phyloP scores from a whole-genome alignment of 1,139 yeast genomes.

The Citeromyces siamensis region DNA sequence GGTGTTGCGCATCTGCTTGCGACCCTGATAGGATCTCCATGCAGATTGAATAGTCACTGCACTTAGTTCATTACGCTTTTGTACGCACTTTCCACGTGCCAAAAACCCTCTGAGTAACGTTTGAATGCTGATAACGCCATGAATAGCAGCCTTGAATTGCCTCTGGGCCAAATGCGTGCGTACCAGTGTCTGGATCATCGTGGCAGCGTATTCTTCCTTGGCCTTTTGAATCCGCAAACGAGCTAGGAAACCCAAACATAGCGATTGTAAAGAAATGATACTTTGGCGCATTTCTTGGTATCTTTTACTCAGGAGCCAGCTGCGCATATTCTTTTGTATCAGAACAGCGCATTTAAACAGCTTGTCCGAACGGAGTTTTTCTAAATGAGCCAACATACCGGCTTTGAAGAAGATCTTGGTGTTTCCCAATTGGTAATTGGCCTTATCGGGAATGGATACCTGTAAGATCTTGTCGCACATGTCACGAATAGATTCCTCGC shows the following conservation, averaged over 20 bases:
- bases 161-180: slow-evolving; percentile 54
- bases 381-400: slow-evolving; percentile 89
- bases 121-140: slow-evolving; percentile 51
- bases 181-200: slow-evolving; percentile 55
- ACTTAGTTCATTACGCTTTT: slow-evolving; percentile 38
- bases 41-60: slow-evolving; percentile 62
- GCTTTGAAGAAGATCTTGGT: slow-evolving; percentile 94
- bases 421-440: slow-evolving; percentile 75
- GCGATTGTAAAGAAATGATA: slow-evolving; percentile 44
- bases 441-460: slow-evolving; percentile 46
- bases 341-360: slow-evolving; percentile 66
- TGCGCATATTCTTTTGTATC: slow-evolving; percentile 79
- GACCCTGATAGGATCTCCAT: slow-evolving; percentile 45
- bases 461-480: slow-evolving; percentile 60
- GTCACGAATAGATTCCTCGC: slow-evolving; percentile 44
- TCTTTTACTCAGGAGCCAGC: slow-evolving; percentile 46
- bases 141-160: slow-evolving; percentile 28
- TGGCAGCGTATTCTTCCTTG: slow-evolving; percentile 55
- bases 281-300: slow-evolving; percentile 46
- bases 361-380: slow-evolving; percentile 72
- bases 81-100: slow-evolving; percentile 35
- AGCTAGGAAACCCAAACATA: slow-evolving; percentile 48
- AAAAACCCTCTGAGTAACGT: slow-evolving; percentile 55
- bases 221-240: slow-evolving; percentile 47
- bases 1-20: slow-evolving; percentile 28